These are phyloP conservation scores for Oryza nivara DNA, from an alignment of 176 grass and related monocot genomes.

Conservation along the genomic window DNA sequence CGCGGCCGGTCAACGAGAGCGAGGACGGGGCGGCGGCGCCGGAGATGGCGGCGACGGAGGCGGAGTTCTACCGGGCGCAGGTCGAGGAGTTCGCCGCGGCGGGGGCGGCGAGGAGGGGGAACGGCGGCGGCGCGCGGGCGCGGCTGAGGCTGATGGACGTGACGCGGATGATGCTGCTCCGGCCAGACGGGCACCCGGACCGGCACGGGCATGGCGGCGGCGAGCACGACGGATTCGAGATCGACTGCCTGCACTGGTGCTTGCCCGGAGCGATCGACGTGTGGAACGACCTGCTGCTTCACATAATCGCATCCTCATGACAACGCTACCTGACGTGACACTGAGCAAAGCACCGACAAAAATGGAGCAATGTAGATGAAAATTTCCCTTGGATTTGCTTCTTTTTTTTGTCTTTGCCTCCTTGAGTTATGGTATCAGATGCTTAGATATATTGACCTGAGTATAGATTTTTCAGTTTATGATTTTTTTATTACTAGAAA, in stretches of 20 bases:
- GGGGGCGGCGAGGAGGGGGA: no score
- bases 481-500: no score
- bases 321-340: not conserved
- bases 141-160: slow-evolving; percentile 60
- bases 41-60: slow-evolving; percentile 55
- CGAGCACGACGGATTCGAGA: slow-evolving; percentile 52
- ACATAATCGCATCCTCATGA: slow-evolving; percentile 26
- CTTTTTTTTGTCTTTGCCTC: no score
- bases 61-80: slow-evolving; percentile 42
- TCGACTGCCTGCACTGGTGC: slow-evolving; percentile 93
- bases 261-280: slow-evolving; percentile 74
- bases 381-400: not conserved
- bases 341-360: no score
- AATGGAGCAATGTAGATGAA: not conserved
- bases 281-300: slow-evolving; percentile 80
- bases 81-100: slow-evolving; percentile 40
- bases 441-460: no score
- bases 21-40: slow-evolving; percentile 30
- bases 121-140: slow-evolving; percentile 30
- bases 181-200: slow-evolving; percentile 74
- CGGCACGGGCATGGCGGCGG: slow-evolving; percentile 63
- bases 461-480: no score
- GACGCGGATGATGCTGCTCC: slow-evolving; percentile 56
- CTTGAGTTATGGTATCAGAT: no score
- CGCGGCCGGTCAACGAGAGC: slow-evolving; percentile 22